Evolutionary conservation across 306 rosid species (phyloP), one percentile per base, ranked within the genome.

Genomic region (Cucurbita moschata): DNA sequence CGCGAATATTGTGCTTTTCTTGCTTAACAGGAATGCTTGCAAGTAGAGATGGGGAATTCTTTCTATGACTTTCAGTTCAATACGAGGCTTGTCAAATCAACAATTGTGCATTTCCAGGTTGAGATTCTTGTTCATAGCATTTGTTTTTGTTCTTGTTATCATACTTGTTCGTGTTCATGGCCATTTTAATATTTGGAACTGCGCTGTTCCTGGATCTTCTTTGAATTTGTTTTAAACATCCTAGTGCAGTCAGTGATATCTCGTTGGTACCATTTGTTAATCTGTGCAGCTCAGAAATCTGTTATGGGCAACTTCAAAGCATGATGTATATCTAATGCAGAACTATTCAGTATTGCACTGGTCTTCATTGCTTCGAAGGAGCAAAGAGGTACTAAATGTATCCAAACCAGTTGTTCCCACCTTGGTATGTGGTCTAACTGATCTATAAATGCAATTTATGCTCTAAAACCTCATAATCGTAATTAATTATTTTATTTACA

Each of bases 61-160:
- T 94, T 84, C 72, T 94, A 85, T 82, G 92, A 94, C 79, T 94
- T 94, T 76, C 90, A 85, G 78, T 90, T 89, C 85, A 94, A 89
- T 72, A 94, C 98, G 50, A 90, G 98, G 85, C 91, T 90, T 43
- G 96, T 94, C 76, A 89, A 89, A 65, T 86, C 98, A 8, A 90
- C 97, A 23, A 84, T 94, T 60, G 92, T 85, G 78, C 98, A 94
- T 77, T 94, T 94, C 76, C 98, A 94, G 98, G 98, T 94, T 84
- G 86, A 77, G 65, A 75, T 53, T 81, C 46, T 46, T 76, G 23
- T 44, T 50, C 26, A 50, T 68, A 35, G 71, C 10, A n/a, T 12
- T 23, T 47, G 11, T 69, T 69, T 69, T 69, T 67, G 9, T 69
- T 30, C 26, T 26, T 50, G 26, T 47, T 69, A 15, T 13, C 44